A percentile compares a stretch with the other conserved stretches of the same genome.
Evolutionary conservation across 2,329 filamentous ascomycete genomes (phyloP).

Genomic region (Exophiala lecanii-corni): DNA sequence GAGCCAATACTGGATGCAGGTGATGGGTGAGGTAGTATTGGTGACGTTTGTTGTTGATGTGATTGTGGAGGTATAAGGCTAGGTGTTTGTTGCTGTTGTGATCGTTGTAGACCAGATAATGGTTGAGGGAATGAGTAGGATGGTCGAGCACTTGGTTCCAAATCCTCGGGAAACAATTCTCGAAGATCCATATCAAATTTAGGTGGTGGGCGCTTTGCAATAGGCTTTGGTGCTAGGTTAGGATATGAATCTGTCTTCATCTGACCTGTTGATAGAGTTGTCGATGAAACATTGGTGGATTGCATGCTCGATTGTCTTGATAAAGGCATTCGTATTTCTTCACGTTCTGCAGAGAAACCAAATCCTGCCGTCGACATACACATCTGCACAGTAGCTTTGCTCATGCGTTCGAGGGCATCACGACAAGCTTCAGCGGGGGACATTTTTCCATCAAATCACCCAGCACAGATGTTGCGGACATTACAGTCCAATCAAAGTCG

Average conservation of each 20-base stretch:
- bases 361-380: slow-evolving; percentile 82
- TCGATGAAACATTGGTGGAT: slow-evolving; percentile 3
- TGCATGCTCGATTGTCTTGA: slow-evolving; percentile 34
- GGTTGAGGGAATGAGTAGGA: slow-evolving; percentile 19
- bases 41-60: slow-evolving; percentile 9
- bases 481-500: slow-evolving; percentile 94
- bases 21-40: slow-evolving; percentile 10
- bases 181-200: slow-evolving; percentile 56
- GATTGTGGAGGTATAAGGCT: slow-evolving; percentile 3
- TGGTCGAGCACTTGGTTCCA: slow-evolving; percentile 25
- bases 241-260: slow-evolving; percentile 21
- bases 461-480: slow-evolving; percentile 88
- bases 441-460: slow-evolving; percentile 91
- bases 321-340: slow-evolving; percentile 25
- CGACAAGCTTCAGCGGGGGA: slow-evolving; percentile 91
- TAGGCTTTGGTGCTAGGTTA: slow-evolving; percentile 11
- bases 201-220: slow-evolving; percentile 41
- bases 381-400: slow-evolving; percentile 94
- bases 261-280: slow-evolving; percentile 8
- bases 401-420: slow-evolving; percentile 91
- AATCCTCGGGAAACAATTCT: slow-evolving; percentile 47
- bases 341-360: slow-evolving; percentile 40
- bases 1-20: slow-evolving; percentile 18
- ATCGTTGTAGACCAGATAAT: slow-evolving; percentile 9
- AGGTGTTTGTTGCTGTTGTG: slow-evolving; percentile 12